Base-by-base conservation (phyloP, 192 early-diverging fungal species). In the Lunasporangiospora selenospora region DNA sequence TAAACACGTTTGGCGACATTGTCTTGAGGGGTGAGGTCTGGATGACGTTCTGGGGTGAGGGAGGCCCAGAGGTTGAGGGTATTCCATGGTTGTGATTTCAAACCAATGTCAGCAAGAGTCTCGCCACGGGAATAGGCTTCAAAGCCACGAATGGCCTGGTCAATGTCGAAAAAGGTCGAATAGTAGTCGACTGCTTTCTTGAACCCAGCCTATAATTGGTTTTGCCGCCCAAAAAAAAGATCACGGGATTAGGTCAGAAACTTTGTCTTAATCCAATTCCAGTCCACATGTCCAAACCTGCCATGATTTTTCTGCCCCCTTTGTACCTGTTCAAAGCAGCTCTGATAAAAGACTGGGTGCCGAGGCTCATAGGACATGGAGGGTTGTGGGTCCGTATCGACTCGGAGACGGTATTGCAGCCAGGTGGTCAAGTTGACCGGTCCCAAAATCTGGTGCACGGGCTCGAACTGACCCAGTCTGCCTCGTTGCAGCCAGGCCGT, bases 361-460 rank as follows among this genome's bases (percentile, higher is more conserved):
- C 49, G 51, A 4, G 69, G 69, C 23, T 73, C 69, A 34, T 53
- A 73, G 16, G 69, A 73, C 69, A 73, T 73, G 31, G 69, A 73
- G 10, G 59, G 53, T 0, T 26, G 13, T 0, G 21, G 11, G 1
- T 63, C 60, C 5, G n/a, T 57, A 44, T 73, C 69, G 21, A 73
- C 55, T 18, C 69, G 59, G 26, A 73, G 48, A 1, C 69, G 59
- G 18, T 73, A 73, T 31, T 73, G 69, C 2, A 73, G 49, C 69
- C 69, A 73, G 34, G 69, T 61, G 13, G 69, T 73, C 19, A 73
- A 9, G 40, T 73, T 73, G 61, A 73, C 69, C 24, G 69, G 69
- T 58, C 69, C 69, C 3, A 73, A 40, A 34, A 73, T 73, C 42
- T 73, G 69, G 12, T 55, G 59, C 1, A 73, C 67, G n/a, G 67